Conservation (phyloP, 306 rosid species). For the Sicyos edulis region DNA sequence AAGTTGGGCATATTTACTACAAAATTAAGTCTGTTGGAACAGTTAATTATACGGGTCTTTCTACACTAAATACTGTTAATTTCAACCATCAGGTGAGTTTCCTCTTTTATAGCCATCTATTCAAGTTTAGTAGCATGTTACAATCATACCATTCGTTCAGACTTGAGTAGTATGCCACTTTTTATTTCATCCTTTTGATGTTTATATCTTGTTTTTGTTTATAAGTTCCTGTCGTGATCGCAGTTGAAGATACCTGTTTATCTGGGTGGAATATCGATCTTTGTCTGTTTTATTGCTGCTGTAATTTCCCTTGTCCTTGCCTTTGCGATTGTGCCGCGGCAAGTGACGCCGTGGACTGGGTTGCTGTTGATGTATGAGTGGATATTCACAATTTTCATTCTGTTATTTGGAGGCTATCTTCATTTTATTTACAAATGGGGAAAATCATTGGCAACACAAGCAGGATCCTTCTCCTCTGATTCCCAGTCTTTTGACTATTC, state of each 20-base stretch:
- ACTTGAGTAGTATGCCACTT: background rate
- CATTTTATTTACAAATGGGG: constrained; percentile 73
- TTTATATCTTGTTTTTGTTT: constrained; percentile 27
- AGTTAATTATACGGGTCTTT: constrained; percentile 46
- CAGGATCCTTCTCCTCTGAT: constrained; percentile 38
- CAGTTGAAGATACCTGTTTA: constrained; percentile 68
- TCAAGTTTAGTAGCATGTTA: constrained; percentile 5
- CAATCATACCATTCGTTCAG: background rate
- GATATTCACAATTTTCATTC: constrained; percentile 71
- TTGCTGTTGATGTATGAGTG: constrained; percentile 96
- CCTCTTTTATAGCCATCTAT: constrained; percentile 14
- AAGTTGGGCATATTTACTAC: constrained; percentile 57
- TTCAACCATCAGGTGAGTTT: constrained; percentile 54
- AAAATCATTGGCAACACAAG: constrained; percentile 44
- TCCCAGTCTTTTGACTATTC: constrained; percentile 56
- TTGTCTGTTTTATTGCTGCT: constrained; percentile 57
- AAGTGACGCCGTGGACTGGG: constrained; percentile 98
- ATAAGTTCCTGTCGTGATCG: constrained; percentile 34
- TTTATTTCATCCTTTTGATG: constrained; percentile 19
- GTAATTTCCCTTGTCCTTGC: constrained; percentile 55
- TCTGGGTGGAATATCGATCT: constrained; percentile 70
- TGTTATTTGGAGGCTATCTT: constrained; percentile 74
- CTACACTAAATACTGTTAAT: constrained; percentile 40
- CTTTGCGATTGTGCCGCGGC: constrained; percentile 70
- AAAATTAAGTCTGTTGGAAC: constrained; percentile 66